Evolutionary conservation across 179 eudicot genomes (phyloP), one percentile per base, ranked within the genome.

Genomic region (Silene coronaria): DNA sequence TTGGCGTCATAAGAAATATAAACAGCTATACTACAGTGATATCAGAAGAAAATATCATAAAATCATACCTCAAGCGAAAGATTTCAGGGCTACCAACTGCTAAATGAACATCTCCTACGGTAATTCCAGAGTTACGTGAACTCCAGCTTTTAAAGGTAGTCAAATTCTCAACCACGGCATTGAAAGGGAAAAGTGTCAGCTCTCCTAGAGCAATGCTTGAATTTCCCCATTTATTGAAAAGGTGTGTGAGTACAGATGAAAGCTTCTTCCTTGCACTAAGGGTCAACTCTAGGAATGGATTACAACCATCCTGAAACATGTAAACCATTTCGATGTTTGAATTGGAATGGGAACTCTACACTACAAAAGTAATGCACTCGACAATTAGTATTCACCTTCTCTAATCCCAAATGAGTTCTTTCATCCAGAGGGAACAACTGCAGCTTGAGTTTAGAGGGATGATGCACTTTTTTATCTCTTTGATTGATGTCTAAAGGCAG

Each of bases 261-360:
- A 85, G 72, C 71, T 81, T 83, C 77, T 85, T 85, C 68, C 81
- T 57, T 61, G 78, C 64, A 72, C 88, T 78, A 21, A 85, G 79
- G 80, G 82, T 85, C 75, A 85, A 66, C 74, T 85, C 88, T 78
- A 85, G 59, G 80, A 75, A 74, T 6, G 88, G 88, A 82, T 82
- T 80, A 67, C 79, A 67, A 5, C 16, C 30, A 22, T 11, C 88
- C 88, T 82, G 16, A 45, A 66, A 48, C 22, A 62, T 22, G 14
- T 27, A 55, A 59, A 17, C 0, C 10, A 67, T 5, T 57, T 75
- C 64, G 78, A 57, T 57, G 19, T 5, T 27, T 21, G 58, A 8
- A 61, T 14, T 5, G 14, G 32, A 51, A 21, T 10, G 27, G 27
- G 48, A 66, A 32, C 27, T 32, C 53, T 27, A 17, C 45, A 36